Percentiles rank a stretch among this genome's conserved stretches.
Evolutionary conservation across 2,329 filamentous ascomycete genomes (phyloP).

Genomic region (Claviceps purpurea): DNA sequence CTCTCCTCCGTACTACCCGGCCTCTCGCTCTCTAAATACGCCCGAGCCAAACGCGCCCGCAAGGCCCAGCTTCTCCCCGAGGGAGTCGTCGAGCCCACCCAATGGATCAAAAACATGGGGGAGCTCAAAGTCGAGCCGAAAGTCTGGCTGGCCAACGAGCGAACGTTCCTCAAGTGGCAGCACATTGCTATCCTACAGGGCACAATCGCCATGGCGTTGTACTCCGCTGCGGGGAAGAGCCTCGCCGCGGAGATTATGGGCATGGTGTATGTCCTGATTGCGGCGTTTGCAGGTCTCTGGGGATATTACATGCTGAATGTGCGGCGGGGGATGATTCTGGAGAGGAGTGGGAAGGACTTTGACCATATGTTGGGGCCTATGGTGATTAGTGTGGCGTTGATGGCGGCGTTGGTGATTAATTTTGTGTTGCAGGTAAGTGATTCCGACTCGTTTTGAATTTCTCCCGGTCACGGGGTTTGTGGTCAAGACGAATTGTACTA

Average conservation of each 20-base stretch:
- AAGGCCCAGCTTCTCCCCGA: conserved; percentile 51
- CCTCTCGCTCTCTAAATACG: conserved; percentile 71
- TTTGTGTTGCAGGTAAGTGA: conserved; percentile 70
- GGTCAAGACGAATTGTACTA: too few relatives aligned
- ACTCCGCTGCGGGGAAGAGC: conserved; percentile 75
- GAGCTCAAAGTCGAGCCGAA: conserved; percentile 91
- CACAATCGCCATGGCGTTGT: conserved; percentile 68
- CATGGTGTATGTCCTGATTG: conserved; percentile 70
- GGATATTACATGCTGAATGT: conserved; percentile 73
- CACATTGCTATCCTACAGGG: conserved; percentile 84
- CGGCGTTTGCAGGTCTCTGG: conserved; percentile 74
- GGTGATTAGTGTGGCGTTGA: conserved; percentile 67
- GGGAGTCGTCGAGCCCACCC: conserved; percentile 71
- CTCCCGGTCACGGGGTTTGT: background rate
- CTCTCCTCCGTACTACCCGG: conserved; percentile 65
- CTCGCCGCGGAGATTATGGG: conserved; percentile 65
- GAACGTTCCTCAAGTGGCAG: conserved; percentile 98
- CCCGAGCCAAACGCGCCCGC: conserved; percentile 39
- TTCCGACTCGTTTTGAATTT: background rate
- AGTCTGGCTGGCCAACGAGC: conserved; percentile 96
- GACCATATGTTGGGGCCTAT: conserved; percentile 79
- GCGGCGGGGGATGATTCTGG: conserved; percentile 64
- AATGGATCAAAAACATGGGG: conserved; percentile 90
- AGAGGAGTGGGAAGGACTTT: conserved; percentile 83
- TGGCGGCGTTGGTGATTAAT: conserved; percentile 69